Percentiles rank a stretch among this genome's conserved stretches.
Evolutionary conservation across 2,329 filamentous ascomycete species (phyloP).

Genomic region (Trichoderma brevicompactum): DNA sequence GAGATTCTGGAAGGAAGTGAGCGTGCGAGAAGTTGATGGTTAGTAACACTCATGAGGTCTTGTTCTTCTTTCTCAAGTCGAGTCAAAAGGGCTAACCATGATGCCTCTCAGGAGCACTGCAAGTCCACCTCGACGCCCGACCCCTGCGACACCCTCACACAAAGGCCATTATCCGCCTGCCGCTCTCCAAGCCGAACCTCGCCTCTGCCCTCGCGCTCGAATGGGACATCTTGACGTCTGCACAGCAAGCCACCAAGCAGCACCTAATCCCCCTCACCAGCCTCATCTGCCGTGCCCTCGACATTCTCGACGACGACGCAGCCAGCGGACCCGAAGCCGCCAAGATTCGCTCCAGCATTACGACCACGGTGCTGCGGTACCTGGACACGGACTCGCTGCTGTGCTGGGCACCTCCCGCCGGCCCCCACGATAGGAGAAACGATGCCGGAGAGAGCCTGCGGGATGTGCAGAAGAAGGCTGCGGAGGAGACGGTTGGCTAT

Average conservation of each 20-base stretch:
- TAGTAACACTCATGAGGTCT: constrained; percentile 32
- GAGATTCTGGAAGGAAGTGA: constrained; percentile 88
- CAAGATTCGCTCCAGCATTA: constrained; percentile 67
- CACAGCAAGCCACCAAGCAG: constrained; percentile 80
- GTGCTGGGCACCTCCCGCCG: constrained; percentile 74
- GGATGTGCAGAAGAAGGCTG: constrained; percentile 70
- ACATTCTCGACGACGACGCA: constrained; percentile 73
- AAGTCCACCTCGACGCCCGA: constrained; percentile 76
- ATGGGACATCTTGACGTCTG: constrained; percentile 84
- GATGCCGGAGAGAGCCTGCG: constrained; percentile 65
- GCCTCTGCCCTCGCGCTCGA: constrained; percentile 86
- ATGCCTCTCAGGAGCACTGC: constrained; percentile 47
- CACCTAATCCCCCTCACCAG: constrained; percentile 92
- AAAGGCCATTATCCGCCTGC: constrained; percentile 73
- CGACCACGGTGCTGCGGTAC: constrained; percentile 76
- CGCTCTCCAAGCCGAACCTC: constrained; percentile 75
- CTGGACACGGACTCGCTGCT: constrained; percentile 90
- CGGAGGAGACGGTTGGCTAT: constrained; percentile 72
- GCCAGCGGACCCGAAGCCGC: constrained; percentile 38
- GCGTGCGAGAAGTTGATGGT: constrained; percentile 70
- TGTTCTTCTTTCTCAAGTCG: neutral
- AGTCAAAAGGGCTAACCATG: neutral
- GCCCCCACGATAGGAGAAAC: constrained; percentile 52
- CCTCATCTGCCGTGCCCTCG: constrained; percentile 78
- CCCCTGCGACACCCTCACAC: constrained; percentile 77